Evolutionary conservation across 148 eudicot genomes (phyloP).

Genomic region (Rhododendron molle): DNA sequence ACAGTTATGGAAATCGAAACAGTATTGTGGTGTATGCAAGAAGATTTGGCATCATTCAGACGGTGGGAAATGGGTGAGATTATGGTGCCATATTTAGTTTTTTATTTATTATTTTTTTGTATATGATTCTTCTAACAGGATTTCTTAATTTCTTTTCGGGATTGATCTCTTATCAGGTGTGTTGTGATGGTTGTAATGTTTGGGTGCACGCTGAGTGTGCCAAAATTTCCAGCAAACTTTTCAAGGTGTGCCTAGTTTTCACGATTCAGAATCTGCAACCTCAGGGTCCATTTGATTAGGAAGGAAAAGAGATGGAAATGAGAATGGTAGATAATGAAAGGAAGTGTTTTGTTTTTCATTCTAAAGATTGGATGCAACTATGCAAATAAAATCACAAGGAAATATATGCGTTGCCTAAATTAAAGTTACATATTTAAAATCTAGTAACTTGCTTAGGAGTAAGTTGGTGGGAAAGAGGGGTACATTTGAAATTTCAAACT

Average conservation of each 20-base stretch:
- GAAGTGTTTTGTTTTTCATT: background rate
- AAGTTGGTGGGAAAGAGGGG: background rate
- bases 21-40: conserved; percentile 91
- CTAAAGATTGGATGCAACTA: background rate
- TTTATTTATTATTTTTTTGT: background rate
- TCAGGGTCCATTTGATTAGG: background rate
- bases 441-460: background rate
- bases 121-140: background rate
- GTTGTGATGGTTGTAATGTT: conserved; percentile 95
- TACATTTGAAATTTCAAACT: background rate
- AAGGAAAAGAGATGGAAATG: background rate
- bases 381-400: background rate
- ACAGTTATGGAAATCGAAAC: conserved; percentile 78
- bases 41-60: conserved; percentile 92
- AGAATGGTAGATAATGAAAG: background rate
- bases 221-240: conserved; percentile 47
- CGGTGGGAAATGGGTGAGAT: conserved; percentile 89
- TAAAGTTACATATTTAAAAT: background rate
- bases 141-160: conserved; percentile 2
- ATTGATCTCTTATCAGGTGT: conserved; percentile 47
- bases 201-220: conserved; percentile 98
- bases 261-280: conserved; percentile 6
- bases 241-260: conserved; percentile 50
- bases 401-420: background rate
- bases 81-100: background rate